These are phyloP conservation scores for Actinidia polygama DNA, from an alignment of 179 eudicot genomes.

Conservation along the genomic window DNA sequence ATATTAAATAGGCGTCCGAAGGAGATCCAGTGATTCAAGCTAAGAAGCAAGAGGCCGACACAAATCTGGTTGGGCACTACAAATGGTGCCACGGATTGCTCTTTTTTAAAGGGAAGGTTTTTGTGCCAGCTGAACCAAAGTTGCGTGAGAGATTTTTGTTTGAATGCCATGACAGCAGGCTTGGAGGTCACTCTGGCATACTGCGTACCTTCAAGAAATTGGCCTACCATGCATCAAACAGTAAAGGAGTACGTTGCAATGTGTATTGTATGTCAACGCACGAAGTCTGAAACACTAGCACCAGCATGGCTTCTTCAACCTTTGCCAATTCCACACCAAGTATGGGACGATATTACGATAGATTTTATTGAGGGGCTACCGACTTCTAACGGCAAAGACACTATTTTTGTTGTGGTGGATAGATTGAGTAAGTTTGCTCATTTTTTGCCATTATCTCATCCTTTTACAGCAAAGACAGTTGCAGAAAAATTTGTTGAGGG, in stretches of 20 bases:
- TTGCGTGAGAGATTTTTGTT: too few relatives aligned
- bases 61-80: neutral
- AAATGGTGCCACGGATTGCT: neutral
- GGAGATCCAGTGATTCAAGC: neutral
- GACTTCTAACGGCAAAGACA: neutral
- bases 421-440: neutral
- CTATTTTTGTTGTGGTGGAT: neutral
- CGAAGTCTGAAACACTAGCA: too few relatives aligned
- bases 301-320: neutral
- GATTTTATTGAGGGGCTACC: slow-evolving; percentile 6
- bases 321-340: neutral
- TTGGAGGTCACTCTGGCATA: neutral
- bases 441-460: neutral
- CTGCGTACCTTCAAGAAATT: neutral
- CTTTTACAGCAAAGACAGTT: neutral
- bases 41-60: neutral
- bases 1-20: neutral
- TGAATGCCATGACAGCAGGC: too few relatives aligned
- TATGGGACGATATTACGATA: neutral
- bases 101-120: too few relatives aligned
- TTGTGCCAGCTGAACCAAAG: too few relatives aligned
- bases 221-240: too few relatives aligned
- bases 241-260: neutral
- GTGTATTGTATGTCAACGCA: neutral
- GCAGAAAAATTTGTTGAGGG: neutral